A percentile compares a stretch with the other conserved stretches of the same genome.
These are phyloP conservation scores for Aspergillus tamarii DNA, from an alignment of 2,329 filamentous ascomycete species.

Conservation along the genomic window DNA sequence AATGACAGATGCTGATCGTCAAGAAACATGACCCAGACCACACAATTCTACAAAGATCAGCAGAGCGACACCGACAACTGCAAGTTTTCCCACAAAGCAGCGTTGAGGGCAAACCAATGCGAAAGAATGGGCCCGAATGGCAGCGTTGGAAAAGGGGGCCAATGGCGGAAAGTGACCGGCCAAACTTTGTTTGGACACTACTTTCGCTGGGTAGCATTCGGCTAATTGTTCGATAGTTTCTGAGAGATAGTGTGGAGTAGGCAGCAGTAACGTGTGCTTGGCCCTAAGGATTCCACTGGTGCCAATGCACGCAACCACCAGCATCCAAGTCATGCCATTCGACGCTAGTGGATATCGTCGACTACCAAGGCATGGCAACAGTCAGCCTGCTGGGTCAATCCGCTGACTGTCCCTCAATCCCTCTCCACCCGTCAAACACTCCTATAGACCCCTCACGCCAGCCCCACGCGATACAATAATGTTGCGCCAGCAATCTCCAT, in stretches of 20 bases:
- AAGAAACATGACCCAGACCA: background rate
- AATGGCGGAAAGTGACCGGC: background rate
- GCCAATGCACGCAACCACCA: background rate
- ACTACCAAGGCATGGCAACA: slow-evolving; percentile 3
- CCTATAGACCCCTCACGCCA: slow-evolving; percentile 58
- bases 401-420: slow-evolving; percentile 33
- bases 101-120: background rate
- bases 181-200: slow-evolving; percentile 3
- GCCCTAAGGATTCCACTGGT: background rate
- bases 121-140: background rate
- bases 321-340: background rate
- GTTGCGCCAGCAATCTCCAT: slow-evolving; percentile 80
- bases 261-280: background rate
- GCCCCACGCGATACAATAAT: slow-evolving; percentile 91
- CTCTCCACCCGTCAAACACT: slow-evolving; percentile 42
- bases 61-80: background rate
- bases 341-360: background rate
- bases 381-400: background rate
- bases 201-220: slow-evolving; percentile 1
- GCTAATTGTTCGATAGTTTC: background rate
- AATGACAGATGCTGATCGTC: background rate
- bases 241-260: too few relatives aligned
- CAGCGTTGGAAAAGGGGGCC: background rate
- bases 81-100: background rate
- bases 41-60: background rate